A percentile compares a stretch with the other conserved stretches of the same genome.
These are phyloP conservation scores for Trichocomaceae sp. DNA, from an alignment of 2,329 filamentous ascomycete genomes.

Conservation along the genomic window DNA sequence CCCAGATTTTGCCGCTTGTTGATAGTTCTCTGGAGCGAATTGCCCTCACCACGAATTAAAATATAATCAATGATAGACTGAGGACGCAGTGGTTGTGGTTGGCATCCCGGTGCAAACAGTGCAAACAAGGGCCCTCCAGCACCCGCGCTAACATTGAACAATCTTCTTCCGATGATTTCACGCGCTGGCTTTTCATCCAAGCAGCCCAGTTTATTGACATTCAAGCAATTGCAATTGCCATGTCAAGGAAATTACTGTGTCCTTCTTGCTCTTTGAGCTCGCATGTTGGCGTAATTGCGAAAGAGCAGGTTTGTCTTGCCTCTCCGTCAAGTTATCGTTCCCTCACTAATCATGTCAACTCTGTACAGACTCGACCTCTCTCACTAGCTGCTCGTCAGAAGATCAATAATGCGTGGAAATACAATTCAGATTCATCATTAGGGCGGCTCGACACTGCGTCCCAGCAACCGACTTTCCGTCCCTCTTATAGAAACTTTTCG, in stretches of 20 bases:
- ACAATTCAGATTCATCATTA: not conserved
- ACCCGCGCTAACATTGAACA: slow-evolving; percentile 12
- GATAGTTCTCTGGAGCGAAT: slow-evolving; percentile 58
- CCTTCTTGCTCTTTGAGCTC: slow-evolving; percentile 7
- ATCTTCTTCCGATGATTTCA: slow-evolving; percentile 10
- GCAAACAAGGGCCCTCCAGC: too few relatives aligned
- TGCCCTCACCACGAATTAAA: slow-evolving; percentile 19
- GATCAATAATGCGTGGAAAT: not conserved
- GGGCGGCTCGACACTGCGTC: not conserved
- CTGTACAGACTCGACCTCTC: slow-evolving; percentile 3
- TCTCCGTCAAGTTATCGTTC: not conserved
- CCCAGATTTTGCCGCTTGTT: slow-evolving; percentile 63
- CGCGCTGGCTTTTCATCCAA: not conserved
- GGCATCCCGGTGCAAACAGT: slow-evolving; percentile 24
- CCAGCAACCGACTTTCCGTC: not conserved
- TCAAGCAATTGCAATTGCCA: not conserved
- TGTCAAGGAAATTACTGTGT: slow-evolving; percentile 12
- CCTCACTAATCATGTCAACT: not conserved
- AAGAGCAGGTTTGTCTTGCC: slow-evolving; percentile 8
- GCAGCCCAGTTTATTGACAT: not conserved
- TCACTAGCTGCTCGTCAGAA: not conserved
- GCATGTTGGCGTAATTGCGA: slow-evolving; percentile 3
- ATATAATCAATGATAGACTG: not conserved
- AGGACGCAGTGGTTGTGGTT: not conserved
- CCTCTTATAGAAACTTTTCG: slow-evolving; percentile 3